These are phyloP conservation scores for Recurvomyces mirabilis DNA, from an alignment of 495 filamentous ascomycete genomes.

Conservation along the genomic window DNA sequence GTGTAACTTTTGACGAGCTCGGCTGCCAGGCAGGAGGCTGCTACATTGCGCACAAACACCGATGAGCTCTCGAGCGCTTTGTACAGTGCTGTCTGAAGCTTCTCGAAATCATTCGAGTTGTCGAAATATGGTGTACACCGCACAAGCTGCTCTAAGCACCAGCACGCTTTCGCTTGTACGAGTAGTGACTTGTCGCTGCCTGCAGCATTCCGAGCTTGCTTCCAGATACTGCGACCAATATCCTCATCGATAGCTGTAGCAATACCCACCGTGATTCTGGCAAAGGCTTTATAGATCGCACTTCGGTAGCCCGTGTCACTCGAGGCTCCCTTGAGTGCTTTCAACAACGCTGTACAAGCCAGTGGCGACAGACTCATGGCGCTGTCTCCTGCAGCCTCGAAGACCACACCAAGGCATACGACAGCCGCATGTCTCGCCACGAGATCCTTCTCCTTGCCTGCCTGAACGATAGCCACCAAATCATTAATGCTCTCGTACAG, in stretches of 20 bases:
- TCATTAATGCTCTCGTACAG: slow-evolving; percentile 93
- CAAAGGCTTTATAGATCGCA: slow-evolving; percentile 68
- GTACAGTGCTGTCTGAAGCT: slow-evolving; percentile 63
- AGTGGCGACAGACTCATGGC: slow-evolving; percentile 74
- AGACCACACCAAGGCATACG: slow-evolving; percentile 79
- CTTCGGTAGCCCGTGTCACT: slow-evolving; percentile 73
- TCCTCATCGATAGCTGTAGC: slow-evolving; percentile 68
- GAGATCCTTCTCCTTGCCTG: slow-evolving; percentile 67
- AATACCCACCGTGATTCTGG: slow-evolving; percentile 63
- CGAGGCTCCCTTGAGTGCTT: slow-evolving; percentile 67
- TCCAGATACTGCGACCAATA: slow-evolving; percentile 86
- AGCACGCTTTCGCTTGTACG: slow-evolving; percentile 69
- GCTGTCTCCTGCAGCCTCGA: slow-evolving; percentile 81
- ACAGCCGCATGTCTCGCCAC: slow-evolving; percentile 75
- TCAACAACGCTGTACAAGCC: slow-evolving; percentile 57
- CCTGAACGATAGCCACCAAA: slow-evolving; percentile 60
- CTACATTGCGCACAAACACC: slow-evolving; percentile 64
- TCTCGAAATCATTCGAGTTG: slow-evolving; percentile 85
- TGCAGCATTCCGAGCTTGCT: slow-evolving; percentile 68
- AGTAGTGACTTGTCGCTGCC: slow-evolving; percentile 70
- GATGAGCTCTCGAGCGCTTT: slow-evolving; percentile 74
- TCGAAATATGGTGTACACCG: slow-evolving; percentile 68
- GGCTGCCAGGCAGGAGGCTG: slow-evolving; percentile 74
- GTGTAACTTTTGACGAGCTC: slow-evolving; percentile 72
- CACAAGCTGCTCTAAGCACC: slow-evolving; percentile 64